A percentile compares a stretch with the other conserved stretches of the same genome.
Conservation (phyloP, 305 asterid species). For the Vinca major region DNA sequence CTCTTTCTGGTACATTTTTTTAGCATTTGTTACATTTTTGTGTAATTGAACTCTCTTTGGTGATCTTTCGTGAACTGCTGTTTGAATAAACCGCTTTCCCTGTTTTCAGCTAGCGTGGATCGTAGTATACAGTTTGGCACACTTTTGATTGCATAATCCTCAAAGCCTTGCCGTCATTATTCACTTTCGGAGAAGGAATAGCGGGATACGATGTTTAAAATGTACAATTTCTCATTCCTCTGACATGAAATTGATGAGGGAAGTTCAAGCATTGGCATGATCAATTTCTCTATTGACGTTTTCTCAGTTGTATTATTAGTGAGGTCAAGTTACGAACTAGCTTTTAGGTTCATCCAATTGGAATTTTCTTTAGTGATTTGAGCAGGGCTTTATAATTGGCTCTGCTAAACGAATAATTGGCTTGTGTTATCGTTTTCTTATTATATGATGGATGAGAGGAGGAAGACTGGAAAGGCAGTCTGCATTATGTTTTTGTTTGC, state of each 20-base stretch:
- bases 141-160: conserved; percentile 43
- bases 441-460: neutral
- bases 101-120: conserved; percentile 75
- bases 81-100: conserved; percentile 10
- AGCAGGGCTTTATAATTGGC: conserved; percentile 6
- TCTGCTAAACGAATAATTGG: conserved; percentile 4
- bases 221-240: conserved; percentile 1
- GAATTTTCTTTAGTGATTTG: conserved; percentile 7
- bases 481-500: neutral
- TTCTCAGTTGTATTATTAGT: conserved; percentile 12
- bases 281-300: conserved; percentile 3
- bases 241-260: conserved; percentile 1
- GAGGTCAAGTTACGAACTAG: neutral
- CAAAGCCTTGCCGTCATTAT: conserved; percentile 12
- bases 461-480: neutral
- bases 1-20: conserved; percentile 71
- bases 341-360: neutral
- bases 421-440: neutral
- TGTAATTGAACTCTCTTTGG: neutral
- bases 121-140: conserved; percentile 84
- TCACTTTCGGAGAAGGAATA: conserved; percentile 9
- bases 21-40: neutral
- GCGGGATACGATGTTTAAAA: neutral
- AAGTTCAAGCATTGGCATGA: neutral
- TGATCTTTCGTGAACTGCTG: neutral